phyloP scores from a whole-genome alignment of 2,329 filamentous ascomycete genomes.

The Furcasterigmium sp. region DNA sequence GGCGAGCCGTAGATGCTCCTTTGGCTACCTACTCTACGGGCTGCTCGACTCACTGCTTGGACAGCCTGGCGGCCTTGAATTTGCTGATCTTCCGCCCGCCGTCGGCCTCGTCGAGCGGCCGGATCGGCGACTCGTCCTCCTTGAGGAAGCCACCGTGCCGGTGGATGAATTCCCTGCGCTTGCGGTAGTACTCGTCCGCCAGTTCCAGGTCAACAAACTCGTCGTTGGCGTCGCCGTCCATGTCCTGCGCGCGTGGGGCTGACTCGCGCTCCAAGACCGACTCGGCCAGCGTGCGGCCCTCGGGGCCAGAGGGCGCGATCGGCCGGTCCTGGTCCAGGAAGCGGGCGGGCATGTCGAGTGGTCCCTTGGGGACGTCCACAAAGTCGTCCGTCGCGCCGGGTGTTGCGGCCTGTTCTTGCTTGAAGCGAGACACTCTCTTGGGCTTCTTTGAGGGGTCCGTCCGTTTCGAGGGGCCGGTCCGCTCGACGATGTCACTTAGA shows the following conservation, averaged over 20 bases:
- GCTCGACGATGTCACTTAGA: conserved; percentile 48
- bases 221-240: conserved; percentile 39
- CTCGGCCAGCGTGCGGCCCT: conserved; percentile 53
- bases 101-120: conserved; percentile 63
- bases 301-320: conserved; percentile 41
- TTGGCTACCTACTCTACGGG: no score
- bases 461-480: conserved; percentile 20
- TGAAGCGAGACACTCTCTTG: conserved; percentile 47
- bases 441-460: conserved; percentile 21
- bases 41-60: no score
- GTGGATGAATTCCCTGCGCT: conserved; percentile 79
- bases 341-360: conserved; percentile 34
- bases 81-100: conserved; percentile 62
- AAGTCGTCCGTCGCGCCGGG: conserved; percentile 9
- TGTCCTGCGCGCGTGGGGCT: conserved; percentile 20
- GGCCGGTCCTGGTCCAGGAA: conserved; percentile 32
- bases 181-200: conserved; percentile 73
- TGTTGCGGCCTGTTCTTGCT: conserved; percentile 28
- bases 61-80: conserved; percentile 67
- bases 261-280: conserved; percentile 51
- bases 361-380: conserved; percentile 30
- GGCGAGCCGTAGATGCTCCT: no score
- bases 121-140: conserved; percentile 61
- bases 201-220: conserved; percentile 71
- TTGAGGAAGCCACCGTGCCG: conserved; percentile 76